A percentile compares a stretch with the other conserved stretches of the same genome.
Evolutionary conservation across 2,329 filamentous ascomycete genomes (phyloP).

Genomic region (Allantophomopsis cytisporea): DNA sequence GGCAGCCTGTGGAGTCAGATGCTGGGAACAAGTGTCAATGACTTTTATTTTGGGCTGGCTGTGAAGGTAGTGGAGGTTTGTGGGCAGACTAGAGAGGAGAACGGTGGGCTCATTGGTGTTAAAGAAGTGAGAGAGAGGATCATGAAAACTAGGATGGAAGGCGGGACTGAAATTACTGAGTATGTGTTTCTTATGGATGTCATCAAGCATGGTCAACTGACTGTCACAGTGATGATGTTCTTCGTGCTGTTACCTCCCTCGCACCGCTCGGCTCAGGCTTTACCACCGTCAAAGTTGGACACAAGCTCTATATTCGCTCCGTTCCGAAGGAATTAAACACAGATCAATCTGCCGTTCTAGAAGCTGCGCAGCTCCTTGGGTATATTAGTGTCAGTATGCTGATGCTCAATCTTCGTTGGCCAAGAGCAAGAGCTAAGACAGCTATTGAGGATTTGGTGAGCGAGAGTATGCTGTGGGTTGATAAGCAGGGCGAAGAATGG

Average conservation of each 20-base stretch:
- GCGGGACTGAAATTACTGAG: conserved; percentile 67
- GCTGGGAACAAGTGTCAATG: conserved; percentile 81
- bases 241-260: conserved; percentile 77
- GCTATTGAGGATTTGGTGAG: conserved; percentile 82
- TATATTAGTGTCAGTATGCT: conserved; percentile 87
- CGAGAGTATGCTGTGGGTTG: conserved; percentile 88
- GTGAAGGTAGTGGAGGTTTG: conserved; percentile 94
- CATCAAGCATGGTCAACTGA: not conserved
- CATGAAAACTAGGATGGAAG: conserved; percentile 58
- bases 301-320: conserved; percentile 76
- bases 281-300: conserved; percentile 70
- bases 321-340: conserved; percentile 91
- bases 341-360: conserved; percentile 84
- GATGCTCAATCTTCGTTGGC: conserved; percentile 75
- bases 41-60: conserved; percentile 96
- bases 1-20: conserved; percentile 87
- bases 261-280: conserved; percentile 82
- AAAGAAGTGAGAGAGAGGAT: conserved; percentile 68
- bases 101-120: conserved; percentile 82
- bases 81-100: conserved; percentile 71
- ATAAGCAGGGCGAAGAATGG: conserved; percentile 71
- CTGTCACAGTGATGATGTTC: conserved; percentile 60
- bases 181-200: conserved; percentile 22
- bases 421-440: conserved; percentile 70
- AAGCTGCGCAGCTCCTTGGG: conserved; percentile 79